Percentiles rank a stretch among this genome's conserved stretches.
Evolutionary conservation across 257 asterid genomes (phyloP).

Genomic region (Misopates orontium): DNA sequence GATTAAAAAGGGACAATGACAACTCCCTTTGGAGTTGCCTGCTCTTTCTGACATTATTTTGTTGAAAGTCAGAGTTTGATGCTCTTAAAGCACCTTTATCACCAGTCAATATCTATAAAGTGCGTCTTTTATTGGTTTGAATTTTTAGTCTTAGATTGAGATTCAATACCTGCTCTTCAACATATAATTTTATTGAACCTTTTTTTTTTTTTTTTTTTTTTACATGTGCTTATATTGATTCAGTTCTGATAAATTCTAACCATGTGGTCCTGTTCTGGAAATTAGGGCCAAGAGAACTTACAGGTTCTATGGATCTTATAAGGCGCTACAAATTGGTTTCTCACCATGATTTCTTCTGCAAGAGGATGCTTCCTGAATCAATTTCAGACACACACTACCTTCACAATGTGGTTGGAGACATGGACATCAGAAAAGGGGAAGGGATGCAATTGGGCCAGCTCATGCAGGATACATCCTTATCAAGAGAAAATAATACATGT

Average conservation of each 20-base stretch:
- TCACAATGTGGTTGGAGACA: slow-evolving; percentile 71
- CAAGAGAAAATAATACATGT: slow-evolving; percentile 43
- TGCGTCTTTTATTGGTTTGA: too few species aligned
- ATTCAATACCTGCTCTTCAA: too few species aligned
- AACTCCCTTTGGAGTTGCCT: too few species aligned
- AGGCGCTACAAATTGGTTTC: slow-evolving; percentile 58
- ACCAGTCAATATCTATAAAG: too few species aligned
- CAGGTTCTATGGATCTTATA: slow-evolving; percentile 66
- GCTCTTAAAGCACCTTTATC: too few species aligned
- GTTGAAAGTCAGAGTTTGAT: too few species aligned
- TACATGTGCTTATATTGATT: too few species aligned
- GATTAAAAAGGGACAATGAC: too few species aligned
- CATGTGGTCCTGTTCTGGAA: slow-evolving; percentile 20
- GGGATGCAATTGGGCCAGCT: slow-evolving; percentile 70
- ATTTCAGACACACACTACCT: slow-evolving; percentile 65
- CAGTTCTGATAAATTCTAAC: slow-evolving; percentile 9
- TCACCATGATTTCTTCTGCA: slow-evolving; percentile 67
- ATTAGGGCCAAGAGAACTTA: slow-evolving; percentile 66
- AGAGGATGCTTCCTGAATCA: slow-evolving; percentile 60
- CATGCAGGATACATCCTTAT: slow-evolving; percentile 39
- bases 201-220: too few species aligned
- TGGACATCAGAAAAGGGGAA: slow-evolving; percentile 66
- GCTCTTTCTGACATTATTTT: too few species aligned
- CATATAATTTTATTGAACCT: too few species aligned
- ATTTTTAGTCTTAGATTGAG: too few species aligned